Evolutionary conservation across 345 rosid species (phyloP), one percentile per base, ranked within the genome.

Genomic region (Linum lewisii): DNA sequence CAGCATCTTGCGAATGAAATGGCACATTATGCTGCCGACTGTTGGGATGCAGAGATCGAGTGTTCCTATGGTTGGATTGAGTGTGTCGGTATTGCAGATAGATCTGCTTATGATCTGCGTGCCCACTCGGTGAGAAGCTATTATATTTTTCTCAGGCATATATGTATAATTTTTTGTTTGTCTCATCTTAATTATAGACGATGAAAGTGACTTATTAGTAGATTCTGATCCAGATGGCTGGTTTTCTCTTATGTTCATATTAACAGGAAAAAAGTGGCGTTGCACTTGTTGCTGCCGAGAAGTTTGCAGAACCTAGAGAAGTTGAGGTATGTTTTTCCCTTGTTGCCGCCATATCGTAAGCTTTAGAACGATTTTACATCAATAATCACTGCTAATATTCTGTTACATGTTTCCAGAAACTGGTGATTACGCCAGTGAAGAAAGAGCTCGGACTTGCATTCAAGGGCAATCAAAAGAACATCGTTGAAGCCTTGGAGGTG

Each of bases 11-110:
- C 98, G 54, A 92, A 88, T 62, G 98, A 92, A 77, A 92, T 92
- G 98, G 98, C 98, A 16, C 98, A 88, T 72, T 92, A 92, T 68
- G 98, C 98, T 6, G 94, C 97, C 25, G 98, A 89, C 62, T 92
- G 98, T 69, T 92, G 98, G 98, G 98, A 92, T 77, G 98, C 98
- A 37, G 98, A 92, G 78, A 92, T 92, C 38, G 98, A 92, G 69
- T 68, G 86, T 61, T 83, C 97, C 0, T 89, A 92, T 70, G 97
- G 98, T 24, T 92, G 98, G 38, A 34, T 34, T 34, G 38, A 34
- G 38, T 34, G 38, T 34, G 38, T 34, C 0, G 38, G 38, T 34
- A 34, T 34, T 34, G 38, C 38, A 34, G 38, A 34, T 34, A 34
- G 38, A 11, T 34, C 38, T 34, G 38, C 38, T 5, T 34, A 34